Percentiles rank a stretch among this genome's conserved stretches.
Evolutionary conservation across 768 basidiomycete species (phyloP).

Genomic region (Mycena alexandri): DNA sequence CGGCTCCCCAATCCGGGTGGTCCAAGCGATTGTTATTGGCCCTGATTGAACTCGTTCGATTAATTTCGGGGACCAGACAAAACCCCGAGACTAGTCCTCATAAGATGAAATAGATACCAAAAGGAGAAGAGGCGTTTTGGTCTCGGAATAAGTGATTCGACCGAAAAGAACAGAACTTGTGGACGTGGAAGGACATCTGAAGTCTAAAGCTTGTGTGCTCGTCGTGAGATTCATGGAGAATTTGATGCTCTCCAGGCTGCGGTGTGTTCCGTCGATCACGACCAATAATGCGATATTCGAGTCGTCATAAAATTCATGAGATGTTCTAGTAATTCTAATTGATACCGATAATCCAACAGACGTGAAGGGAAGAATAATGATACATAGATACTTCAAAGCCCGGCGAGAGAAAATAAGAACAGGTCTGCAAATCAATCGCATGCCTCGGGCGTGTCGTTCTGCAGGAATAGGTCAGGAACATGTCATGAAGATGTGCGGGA

Average conservation of each 20-base stretch:
- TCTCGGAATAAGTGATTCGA: slow-evolving; percentile 6
- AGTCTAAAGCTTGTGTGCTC: slow-evolving; percentile 12
- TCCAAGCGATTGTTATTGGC: slow-evolving; percentile 23
- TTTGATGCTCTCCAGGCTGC: slow-evolving; percentile 25
- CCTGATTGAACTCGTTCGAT: not conserved
- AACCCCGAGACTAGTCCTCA: slow-evolving; percentile 29
- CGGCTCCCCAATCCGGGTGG: not conserved
- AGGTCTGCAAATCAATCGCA: slow-evolving; percentile 57
- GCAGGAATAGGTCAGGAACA: slow-evolving; percentile 19
- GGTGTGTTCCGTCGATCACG: not conserved
- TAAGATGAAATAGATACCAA: slow-evolving; percentile 29
- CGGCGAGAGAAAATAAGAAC: slow-evolving; percentile 26
- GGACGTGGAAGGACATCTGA: slow-evolving; percentile 18
- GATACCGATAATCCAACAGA: slow-evolving; percentile 8
- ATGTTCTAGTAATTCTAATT: slow-evolving; percentile 33
- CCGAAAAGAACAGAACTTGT: not conserved
- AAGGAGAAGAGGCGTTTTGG: slow-evolving; percentile 22
- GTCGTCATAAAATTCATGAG: slow-evolving; percentile 31
- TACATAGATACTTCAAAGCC: slow-evolving; percentile 28
- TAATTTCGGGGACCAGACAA: slow-evolving; percentile 18
- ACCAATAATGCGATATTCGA: not conserved
- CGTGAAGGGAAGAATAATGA: slow-evolving; percentile 34
- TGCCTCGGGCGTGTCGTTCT: slow-evolving; percentile 64
- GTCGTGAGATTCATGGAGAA: slow-evolving; percentile 8
- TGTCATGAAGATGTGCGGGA: not conserved